Percentiles rank a stretch among this genome's conserved stretches.
Conservation (phyloP, 768 basidiomycete species). For the Rossbeevera mucosa region DNA sequence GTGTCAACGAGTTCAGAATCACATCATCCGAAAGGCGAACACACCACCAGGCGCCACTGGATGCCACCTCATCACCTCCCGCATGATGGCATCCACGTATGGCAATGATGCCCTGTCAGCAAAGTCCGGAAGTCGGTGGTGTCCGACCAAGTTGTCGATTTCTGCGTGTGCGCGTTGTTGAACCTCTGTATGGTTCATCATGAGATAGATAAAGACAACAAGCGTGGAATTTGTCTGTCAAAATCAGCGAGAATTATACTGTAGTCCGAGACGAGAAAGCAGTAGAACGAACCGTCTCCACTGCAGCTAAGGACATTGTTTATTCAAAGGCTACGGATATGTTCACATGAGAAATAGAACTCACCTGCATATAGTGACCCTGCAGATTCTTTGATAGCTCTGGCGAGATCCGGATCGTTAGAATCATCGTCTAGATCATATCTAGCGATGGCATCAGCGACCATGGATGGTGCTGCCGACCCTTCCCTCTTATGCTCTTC, state of each 20-base stretch:
- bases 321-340: neutral
- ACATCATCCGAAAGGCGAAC: neutral
- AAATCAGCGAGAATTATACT: neutral
- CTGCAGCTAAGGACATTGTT: neutral
- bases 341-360: neutral
- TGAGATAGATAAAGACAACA: neutral
- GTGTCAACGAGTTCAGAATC: neutral
- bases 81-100: neutral
- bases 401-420: neutral
- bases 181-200: neutral
- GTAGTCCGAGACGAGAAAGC: neutral
- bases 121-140: neutral
- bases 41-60: neutral
- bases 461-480: neutral
- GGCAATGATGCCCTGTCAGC: neutral
- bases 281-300: neutral
- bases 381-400: neutral
- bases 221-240: neutral
- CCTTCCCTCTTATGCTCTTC: neutral
- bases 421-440: neutral
- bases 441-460: neutral
- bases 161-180: neutral
- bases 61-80: neutral
- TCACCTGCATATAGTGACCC: constrained; percentile 18
- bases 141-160: neutral